phyloP scores from a whole-genome alignment of 768 basidiomycete species.

The Peribolospora kevripleyi region DNA sequence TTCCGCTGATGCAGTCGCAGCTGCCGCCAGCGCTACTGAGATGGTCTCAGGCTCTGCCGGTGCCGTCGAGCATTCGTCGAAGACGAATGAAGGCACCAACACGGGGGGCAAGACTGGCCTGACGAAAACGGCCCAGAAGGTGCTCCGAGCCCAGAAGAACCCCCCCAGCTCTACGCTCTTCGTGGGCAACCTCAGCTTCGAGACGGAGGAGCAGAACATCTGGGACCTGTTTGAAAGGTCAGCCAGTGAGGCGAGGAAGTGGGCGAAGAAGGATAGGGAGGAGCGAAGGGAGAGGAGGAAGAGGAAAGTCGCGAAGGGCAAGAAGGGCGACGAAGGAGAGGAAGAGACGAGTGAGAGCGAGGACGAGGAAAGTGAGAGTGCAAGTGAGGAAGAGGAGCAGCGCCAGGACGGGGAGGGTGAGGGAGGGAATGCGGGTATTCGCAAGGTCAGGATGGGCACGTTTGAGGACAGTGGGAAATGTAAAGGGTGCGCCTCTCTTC shows the following conservation, averaged over 20 bases:
- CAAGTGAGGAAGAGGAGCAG: conserved; percentile 9
- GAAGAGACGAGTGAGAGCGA: conserved; percentile 4
- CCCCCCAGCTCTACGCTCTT: conserved; percentile 66
- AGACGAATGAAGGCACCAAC: conserved; percentile 20
- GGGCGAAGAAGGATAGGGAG: conserved; percentile 16
- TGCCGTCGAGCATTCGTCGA: conserved; percentile 14
- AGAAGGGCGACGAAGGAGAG: conserved; percentile 11
- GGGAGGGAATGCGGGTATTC: conserved; percentile 19
- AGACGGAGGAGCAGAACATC: conserved; percentile 51
- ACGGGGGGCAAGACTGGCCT: conserved; percentile 16
- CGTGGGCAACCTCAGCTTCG: conserved; percentile 78
- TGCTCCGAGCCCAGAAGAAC: conserved; percentile 53
- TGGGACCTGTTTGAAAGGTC: conserved; percentile 50
- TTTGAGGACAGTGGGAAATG: conserved; percentile 88
- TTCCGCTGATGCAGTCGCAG: conserved; percentile 26
- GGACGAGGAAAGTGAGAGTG: conserved; percentile 13
- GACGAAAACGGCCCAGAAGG: conserved; percentile 52
- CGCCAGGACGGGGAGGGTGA: conserved; percentile 1
- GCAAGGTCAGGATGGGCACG: conserved; percentile 75
- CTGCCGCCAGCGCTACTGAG: conserved; percentile 28
- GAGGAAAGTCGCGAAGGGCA: conserved; percentile 3
- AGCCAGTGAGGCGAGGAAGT: conserved; percentile 17
- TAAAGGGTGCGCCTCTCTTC: conserved; percentile 47
- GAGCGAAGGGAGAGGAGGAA: conserved; percentile 11
- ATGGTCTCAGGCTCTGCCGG: conserved; percentile 18